Base-by-base conservation (phyloP, 1,284 basidiomycete species). In the Puccinia polysora region DNA sequence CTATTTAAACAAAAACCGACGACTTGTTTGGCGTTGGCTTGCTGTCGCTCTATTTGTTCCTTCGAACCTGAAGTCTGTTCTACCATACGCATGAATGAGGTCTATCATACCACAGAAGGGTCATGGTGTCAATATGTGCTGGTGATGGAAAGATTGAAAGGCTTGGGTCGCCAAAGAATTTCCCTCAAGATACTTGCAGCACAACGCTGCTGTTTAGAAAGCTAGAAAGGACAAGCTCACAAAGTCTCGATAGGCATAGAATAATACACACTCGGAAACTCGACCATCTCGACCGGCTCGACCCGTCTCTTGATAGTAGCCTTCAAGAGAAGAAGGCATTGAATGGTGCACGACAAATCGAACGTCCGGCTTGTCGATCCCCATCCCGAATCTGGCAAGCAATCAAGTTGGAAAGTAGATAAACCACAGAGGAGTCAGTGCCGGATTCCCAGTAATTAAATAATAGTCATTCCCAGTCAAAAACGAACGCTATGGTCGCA, bases 321-420 rank as follows among this genome's bases (percentile, higher is more conserved):
- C 59, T 65, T 63, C 58, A 23, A 73, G 60, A 40, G 86, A 86
- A 65, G 84, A 83, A 1, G 90, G 89, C 20, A 89, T 75, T 12
- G 85, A 83, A 73, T 87, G 84, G 77, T 92, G 90, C 65, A 91
- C 86, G 62, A 92, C 89, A 77, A 84, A 89, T 74, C 88, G 86
- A 7, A 89, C 89, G 76, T 91, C 85, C 0, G 87, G 81, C 79
- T 97, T 97, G 81, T 97, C 93, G 73, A 97, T 94, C 18, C 94
- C 95, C 95, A 98, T 97, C 8, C 95, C 95, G 79, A 97, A 97
- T 0, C 69, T 72, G 36, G 23, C 30, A 40, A 47, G 43, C 14
- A 67, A 30, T 6, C 14, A 58, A 28, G n/a, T n/a, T n/a, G n/a
- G n/a, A n/a, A n/a, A n/a, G n/a, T n/a, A n/a, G n/a, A n/a, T n/a